A percentile compares a stretch with the other conserved stretches of the same genome.
These are phyloP conservation scores for Phylloporus sp. DNA, from an alignment of 768 basidiomycete genomes.

Conservation along the genomic window DNA sequence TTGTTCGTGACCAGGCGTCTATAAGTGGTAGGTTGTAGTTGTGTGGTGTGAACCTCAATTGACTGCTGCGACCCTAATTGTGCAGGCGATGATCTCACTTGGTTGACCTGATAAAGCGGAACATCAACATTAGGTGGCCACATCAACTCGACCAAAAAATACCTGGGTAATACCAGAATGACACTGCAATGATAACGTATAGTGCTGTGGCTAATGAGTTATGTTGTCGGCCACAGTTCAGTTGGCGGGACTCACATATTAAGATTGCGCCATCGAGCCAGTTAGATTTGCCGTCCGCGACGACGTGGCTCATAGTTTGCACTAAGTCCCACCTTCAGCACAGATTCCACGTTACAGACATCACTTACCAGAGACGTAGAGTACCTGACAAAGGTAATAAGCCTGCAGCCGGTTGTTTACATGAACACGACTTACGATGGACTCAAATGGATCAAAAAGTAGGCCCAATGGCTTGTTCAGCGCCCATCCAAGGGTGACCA, in stretches of 20 bases:
- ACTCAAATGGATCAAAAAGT: constrained; percentile 88
- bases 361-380: constrained; percentile 34
- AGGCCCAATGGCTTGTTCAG: constrained; percentile 75
- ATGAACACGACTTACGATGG: constrained; percentile 43
- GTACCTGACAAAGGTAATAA: constrained; percentile 24
- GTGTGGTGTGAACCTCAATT: neutral
- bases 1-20: neutral
- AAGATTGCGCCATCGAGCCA: constrained; percentile 78
- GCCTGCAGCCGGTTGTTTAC: neutral
- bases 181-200: constrained; percentile 66
- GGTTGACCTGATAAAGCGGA: constrained; percentile 21
- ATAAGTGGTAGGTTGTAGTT: constrained; percentile 4
- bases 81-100: constrained; percentile 16
- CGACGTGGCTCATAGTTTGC: constrained; percentile 78
- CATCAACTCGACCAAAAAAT: neutral
- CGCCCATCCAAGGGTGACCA: constrained; percentile 74
- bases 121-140: neutral
- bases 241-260: constrained; percentile 48
- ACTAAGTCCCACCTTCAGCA: constrained; percentile 38
- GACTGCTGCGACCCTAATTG: neutral
- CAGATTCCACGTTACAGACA: constrained; percentile 32
- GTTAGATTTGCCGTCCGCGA: constrained; percentile 77
- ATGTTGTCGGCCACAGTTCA: too few species aligned
- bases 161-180: constrained; percentile 60
- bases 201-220: constrained; percentile 38